Evolutionary conservation across 1,139 yeast species (phyloP), one percentile per base, ranked within the genome.

Genomic region (Pneumocystis oryctolagi): DNA sequence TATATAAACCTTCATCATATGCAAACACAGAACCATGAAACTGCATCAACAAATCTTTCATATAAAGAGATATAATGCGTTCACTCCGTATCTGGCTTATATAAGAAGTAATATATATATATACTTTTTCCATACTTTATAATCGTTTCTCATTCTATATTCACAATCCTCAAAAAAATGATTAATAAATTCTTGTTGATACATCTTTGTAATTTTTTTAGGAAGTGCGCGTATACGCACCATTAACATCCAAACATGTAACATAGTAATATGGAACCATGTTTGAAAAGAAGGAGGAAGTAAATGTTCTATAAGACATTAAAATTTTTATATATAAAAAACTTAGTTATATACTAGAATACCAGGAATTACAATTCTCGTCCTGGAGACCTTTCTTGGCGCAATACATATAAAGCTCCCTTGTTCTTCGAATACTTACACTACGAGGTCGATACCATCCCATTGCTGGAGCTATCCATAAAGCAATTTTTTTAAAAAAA

Each of bases 201-300:
- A 92, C 72, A 86, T 86, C 68, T 82, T 82, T 57, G 97, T 94
- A 72, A 88, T 84, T 71, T 87, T 85, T 73, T 85, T 85, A 0
- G 97, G 97, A 85, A 94, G 80, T 25, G 95, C 95, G 73, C 99
- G 83, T 96, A 92, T 89, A 71, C 98, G 83, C 18, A 88, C 96
- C 69, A 86, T 85, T 62, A 92, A 78, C 71, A 92, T 84, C 99
- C 99, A 92, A 67, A 88, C 84, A 73, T 92, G 98, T 68, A 92
- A 79, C 2, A 86, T 80, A 5, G 96, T 87, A 68, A 92, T 86
- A 75, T 90, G 97, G 72, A 85, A 90, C 95, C 97, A 92, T 74
- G 89, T 96, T 32, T 92, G 83, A 72, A 90, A 92, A 0, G 97
- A 85, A 71, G 81, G 80, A 30, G 96, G 97, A 70, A 94, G 78